Evolutionary conservation across 2,329 filamentous ascomycete species (phyloP), one percentile per base, ranked within the genome.

Genomic region (Macrophomina tecta): DNA sequence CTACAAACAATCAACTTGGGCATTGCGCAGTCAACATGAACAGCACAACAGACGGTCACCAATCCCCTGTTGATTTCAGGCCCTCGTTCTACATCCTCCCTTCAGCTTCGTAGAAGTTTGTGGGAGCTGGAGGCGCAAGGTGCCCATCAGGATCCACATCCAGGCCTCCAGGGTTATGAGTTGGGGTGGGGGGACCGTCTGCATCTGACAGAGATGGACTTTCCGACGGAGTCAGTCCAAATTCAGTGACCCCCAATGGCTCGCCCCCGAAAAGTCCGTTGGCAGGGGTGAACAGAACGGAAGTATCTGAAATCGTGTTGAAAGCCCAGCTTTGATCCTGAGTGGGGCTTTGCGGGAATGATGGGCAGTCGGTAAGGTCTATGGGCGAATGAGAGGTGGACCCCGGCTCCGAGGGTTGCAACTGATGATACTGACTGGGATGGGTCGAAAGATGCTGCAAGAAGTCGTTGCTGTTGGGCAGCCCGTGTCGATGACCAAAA

Each of bases 101-200:
- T 32, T 62, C 45, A 4, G 46, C 45, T 32, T 62, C 58, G 5
- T 49, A 49, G 42, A 62, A 62, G 4, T 16, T 36, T 1, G 18
- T 14, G 16, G 30, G 58, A 12, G 32, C 32, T 16, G 58, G 12
- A n/a, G 58, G 58, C 5, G 46, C 45, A 30, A 49, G 16, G 32
- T 49, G n/a, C 7, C 58, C 45, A 9, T 62, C 58, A 11, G 32
- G 58, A 30, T 62, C 58, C n/a, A 62, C 30, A 48, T 62, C 58
- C 32, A 49, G 18, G 32, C 58, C 30, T 4, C 58, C 58, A 2
- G 58, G 42, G 45, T 62, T 62, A n/a, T 61, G n/a, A 16, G 32
- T 48, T 1, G 58, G 58, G n/a, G 58, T 62, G 7, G 45, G 32
- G 0, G 58, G 58, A 4, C 49, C 58, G 34, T 48, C n/a, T 14